These are phyloP conservation scores for Morella rubra DNA, from an alignment of 306 rosid genomes.

Conservation along the genomic window DNA sequence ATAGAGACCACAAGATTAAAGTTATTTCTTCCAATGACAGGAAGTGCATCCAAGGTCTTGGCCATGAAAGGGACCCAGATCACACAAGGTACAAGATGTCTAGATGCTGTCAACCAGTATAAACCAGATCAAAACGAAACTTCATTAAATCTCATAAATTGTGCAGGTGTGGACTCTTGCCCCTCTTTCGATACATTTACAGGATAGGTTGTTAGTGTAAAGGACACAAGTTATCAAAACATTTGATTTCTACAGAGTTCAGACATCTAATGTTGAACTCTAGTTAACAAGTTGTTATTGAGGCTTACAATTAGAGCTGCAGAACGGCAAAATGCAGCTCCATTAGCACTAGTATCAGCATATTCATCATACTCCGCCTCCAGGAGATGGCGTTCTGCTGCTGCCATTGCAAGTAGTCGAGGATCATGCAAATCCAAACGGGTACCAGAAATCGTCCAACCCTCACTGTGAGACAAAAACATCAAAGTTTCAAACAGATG, in stretches of 20 bases:
- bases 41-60: background rate
- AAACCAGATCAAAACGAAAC: background rate
- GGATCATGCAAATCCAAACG: slow-evolving; percentile 56
- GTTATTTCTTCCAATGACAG: background rate
- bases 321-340: slow-evolving; percentile 56
- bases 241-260: background rate
- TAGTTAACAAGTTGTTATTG: slow-evolving; percentile 1
- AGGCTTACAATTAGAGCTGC: slow-evolving; percentile 52
- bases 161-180: background rate
- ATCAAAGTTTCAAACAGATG: background rate
- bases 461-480: slow-evolving; percentile 37
- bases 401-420: slow-evolving; percentile 56
- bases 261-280: background rate
- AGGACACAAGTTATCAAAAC: background rate
- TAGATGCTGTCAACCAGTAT: background rate
- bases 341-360: slow-evolving; percentile 38
- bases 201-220: background rate
- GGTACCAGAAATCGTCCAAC: slow-evolving; percentile 49
- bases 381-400: slow-evolving; percentile 51
- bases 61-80: slow-evolving; percentile 3
- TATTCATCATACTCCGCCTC: slow-evolving; percentile 59
- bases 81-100: background rate
- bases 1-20: background rate
- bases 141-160: background rate
- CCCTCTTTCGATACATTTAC: background rate